Base-by-base conservation (phyloP, 495 filamentous ascomycete genomes). In the Immersiella caudata region DNA sequence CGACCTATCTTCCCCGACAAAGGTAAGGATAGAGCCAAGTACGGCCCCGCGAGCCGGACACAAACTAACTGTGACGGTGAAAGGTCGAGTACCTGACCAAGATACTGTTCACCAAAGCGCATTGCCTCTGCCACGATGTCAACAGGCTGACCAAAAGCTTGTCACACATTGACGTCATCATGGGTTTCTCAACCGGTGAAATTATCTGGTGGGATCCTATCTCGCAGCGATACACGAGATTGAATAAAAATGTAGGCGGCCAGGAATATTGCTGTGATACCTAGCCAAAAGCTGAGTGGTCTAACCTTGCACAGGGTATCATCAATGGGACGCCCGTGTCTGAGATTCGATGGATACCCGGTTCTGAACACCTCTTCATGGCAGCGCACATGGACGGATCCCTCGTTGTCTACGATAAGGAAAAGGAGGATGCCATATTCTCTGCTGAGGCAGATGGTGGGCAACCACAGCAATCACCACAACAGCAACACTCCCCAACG, bases 141-240 rank as follows among this genome's bases (percentile, higher is more conserved):
- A 98, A 98, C 73, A 80, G 85, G 52, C 64, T 91, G 59, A 97
- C 95, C 27, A 96, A 93, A 76, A 89, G 85, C 52, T 64, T 85
- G 11, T 86, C 82, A 20, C 94, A 97, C 75, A 82, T 98, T 61
- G 95, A 99, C 74, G 82, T 98, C 25, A 88, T 96, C 65, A 93
- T 98, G 88, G 95, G 95, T 6, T 97, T 97, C 66, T 96, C 93
- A 2, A 94, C 93, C 0, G 93, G 93, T 25, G 95, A 99, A 73
- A 95, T 98, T 58, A 94, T 99, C 57, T 99, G 96, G 96, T 99
- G 94, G 81, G 95, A 99, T 79, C 94, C 95, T 14, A 92, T 97
- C 73, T 93, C 93, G 21, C 93, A 97, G 72, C 95, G 97, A 74
- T 99, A 99, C 75, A 91, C 91, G 2, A 89, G 96, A 6, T 84